Percentiles rank a stretch among this genome's conserved stretches.
These are phyloP conservation scores for Malassezia obtusa DNA, from an alignment of 1,284 basidiomycete species.

Conservation along the genomic window DNA sequence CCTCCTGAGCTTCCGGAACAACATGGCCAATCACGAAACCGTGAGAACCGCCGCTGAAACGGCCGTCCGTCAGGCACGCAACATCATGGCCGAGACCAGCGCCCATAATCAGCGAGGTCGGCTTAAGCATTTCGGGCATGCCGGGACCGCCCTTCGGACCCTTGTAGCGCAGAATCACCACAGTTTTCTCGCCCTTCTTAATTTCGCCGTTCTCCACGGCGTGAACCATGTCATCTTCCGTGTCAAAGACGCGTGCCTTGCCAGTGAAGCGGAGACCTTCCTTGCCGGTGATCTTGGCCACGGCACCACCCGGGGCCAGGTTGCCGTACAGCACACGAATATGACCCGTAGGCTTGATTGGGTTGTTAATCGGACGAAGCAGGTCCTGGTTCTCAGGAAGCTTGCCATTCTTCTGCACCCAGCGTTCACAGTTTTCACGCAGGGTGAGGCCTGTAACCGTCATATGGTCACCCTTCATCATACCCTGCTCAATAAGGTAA, in stretches of 20 bases:
- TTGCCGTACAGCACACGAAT: constrained; percentile 46
- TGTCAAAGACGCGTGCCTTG: constrained; percentile 46
- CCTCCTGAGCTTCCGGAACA: constrained; percentile 79
- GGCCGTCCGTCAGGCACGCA: constrained; percentile 87
- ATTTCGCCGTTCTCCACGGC: constrained; percentile 40
- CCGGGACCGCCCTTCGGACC: constrained; percentile 61
- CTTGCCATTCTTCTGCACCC: constrained; percentile 55
- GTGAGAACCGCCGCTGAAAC: constrained; percentile 72
- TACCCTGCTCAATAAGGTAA: constrained; percentile 45
- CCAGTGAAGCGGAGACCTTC: constrained; percentile 44
- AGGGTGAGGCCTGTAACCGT: constrained; percentile 45
- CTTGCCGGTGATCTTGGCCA: constrained; percentile 48
- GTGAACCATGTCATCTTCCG: constrained; percentile 43
- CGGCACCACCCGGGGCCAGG: constrained; percentile 44
- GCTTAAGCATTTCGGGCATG: constrained; percentile 89
- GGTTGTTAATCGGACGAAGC: constrained; percentile 34
- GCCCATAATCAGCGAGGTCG: constrained; percentile 52
- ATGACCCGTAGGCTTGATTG: constrained; percentile 44
- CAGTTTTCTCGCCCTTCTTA: constrained; percentile 47
- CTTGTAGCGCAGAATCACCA: constrained; percentile 45
- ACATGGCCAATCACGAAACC: constrained; percentile 81
- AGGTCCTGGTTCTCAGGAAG: constrained; percentile 38
- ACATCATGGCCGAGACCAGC: constrained; percentile 82
- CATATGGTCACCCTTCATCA: constrained; percentile 50
- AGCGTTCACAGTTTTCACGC: constrained; percentile 51